Base-by-base conservation (phyloP, 1,139 yeast species). In the Neolecta irregularis region DNA sequence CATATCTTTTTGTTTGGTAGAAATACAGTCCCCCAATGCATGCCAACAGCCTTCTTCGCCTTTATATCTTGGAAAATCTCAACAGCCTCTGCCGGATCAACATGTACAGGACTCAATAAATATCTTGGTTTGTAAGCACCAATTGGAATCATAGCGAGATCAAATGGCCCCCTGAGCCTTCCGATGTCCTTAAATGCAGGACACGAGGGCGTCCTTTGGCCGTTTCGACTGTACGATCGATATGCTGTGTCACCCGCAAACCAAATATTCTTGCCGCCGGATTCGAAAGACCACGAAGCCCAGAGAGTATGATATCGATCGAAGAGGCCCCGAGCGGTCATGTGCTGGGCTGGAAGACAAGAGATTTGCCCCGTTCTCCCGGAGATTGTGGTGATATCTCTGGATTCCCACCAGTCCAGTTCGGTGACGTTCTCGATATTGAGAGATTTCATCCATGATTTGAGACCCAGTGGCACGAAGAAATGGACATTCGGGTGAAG, bases 81-180 rank as follows among this genome's bases (percentile, higher is more conserved):
- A 2, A 79, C 46, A 4, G 88, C 73, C 48, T 85, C 96, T 33
- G 59, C 61, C 0, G 96, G 95, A 32, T 74, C 73, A 31, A 76
- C 77, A 51, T 85, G 96, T 44, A 93, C 43, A 29, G 68, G 6
- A 93, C 92, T 42, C 50, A 83, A 88, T 50, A 83, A 95, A 94
- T 94, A 83, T 44, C 80, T 72, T 0, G 96, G 95, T 47, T 88
- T 76, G 54, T 85, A 85, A 44, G 91, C 95, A 0, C 96, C 96
- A 43, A 91, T 81, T 0, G 96, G 96, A n/a, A 85, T 56, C 56
- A 85, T 63, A 1, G 88, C 80, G 19, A 85, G 60, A 33, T 60
- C 45, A 26, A 43, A 43, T 0, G 71, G 65, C 0, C 93, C 92
- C 49, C 67, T 73, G 32, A 61, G 65, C 28, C 62, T 55, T 2